Conservation (phyloP, 768 basidiomycete genomes). For the Suillus decipiens region DNA sequence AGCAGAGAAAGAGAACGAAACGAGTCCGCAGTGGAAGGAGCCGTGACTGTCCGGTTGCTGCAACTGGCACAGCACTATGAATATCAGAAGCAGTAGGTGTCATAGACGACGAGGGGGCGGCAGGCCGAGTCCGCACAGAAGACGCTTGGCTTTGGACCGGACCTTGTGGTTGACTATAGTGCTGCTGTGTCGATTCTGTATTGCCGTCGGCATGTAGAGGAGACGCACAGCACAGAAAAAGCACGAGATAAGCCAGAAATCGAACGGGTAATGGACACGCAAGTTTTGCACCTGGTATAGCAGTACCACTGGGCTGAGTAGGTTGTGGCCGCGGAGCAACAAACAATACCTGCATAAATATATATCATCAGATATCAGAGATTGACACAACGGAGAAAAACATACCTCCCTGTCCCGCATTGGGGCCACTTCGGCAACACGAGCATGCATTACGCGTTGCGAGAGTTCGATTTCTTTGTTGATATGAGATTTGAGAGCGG, state of each 20-base stretch:
- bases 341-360: too few species aligned
- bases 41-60: not conserved
- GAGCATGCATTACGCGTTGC: not conserved
- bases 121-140: not conserved
- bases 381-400: not conserved
- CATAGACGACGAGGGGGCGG: not conserved
- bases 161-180: too few species aligned
- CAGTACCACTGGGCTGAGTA: too few species aligned
- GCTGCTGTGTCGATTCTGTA: too few species aligned
- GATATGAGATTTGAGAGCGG: rapidly evolving
- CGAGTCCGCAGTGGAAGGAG: not conserved
- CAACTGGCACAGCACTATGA: not conserved
- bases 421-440: not conserved
- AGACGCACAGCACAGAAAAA: too few species aligned
- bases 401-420: not conserved
- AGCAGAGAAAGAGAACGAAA: not conserved
- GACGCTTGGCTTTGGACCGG: too few species aligned
- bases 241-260: too few species aligned
- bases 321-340: too few species aligned
- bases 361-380: not conserved
- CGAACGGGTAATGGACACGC: too few species aligned
- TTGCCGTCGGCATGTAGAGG: too few species aligned
- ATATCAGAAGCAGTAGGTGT: not conserved
- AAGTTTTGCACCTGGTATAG: too few species aligned
- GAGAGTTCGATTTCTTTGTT: not conserved